phyloP scores from a whole-genome alignment of 2,329 filamentous ascomycete genomes.

The Sporothrix mexicana region DNA sequence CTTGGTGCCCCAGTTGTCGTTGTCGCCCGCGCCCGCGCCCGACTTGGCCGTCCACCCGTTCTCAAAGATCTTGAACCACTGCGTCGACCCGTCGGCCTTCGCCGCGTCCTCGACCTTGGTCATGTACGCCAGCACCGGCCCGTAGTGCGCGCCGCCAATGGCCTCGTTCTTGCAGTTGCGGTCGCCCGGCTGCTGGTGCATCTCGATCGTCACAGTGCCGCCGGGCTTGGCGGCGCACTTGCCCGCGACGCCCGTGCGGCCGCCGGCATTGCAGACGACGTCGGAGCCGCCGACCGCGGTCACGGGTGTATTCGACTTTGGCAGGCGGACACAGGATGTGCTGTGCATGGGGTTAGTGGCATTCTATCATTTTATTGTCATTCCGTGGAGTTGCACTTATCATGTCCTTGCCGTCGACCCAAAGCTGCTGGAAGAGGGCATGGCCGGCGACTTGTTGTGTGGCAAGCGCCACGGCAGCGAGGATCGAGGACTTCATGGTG shows the following conservation, averaged over 20 bases:
- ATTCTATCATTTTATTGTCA: neutral
- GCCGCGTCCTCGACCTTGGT: slow-evolving; percentile 55
- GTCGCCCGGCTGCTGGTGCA: slow-evolving; percentile 56
- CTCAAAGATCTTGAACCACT: slow-evolving; percentile 61
- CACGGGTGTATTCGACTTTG: slow-evolving; percentile 58
- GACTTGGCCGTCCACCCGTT: slow-evolving; percentile 50
- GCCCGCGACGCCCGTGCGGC: slow-evolving; percentile 44
- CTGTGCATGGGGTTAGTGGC: neutral
- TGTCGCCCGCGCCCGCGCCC: slow-evolving; percentile 46
- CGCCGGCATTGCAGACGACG: slow-evolving; percentile 54
- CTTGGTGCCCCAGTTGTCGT: slow-evolving; percentile 55
- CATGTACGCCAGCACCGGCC: slow-evolving; percentile 57
- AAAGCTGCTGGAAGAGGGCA: slow-evolving; percentile 59
- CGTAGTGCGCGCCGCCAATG: slow-evolving; percentile 59
- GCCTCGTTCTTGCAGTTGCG: slow-evolving; percentile 54
- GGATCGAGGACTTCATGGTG: slow-evolving; percentile 21
- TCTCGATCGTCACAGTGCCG: slow-evolving; percentile 59
- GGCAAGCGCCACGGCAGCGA: slow-evolving; percentile 39
- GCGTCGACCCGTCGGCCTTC: slow-evolving; percentile 50
- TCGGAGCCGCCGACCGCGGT: slow-evolving; percentile 51
- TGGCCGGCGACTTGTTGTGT: slow-evolving; percentile 51
- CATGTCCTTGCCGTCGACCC: slow-evolving; percentile 53
- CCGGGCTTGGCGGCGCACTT: slow-evolving; percentile 58
- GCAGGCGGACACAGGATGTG: slow-evolving; percentile 55
- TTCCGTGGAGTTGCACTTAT: slow-evolving; percentile 40